Evolutionary conservation across 2,329 filamentous ascomycete genomes (phyloP).

Genomic region (Westerdykella ornata): DNA sequence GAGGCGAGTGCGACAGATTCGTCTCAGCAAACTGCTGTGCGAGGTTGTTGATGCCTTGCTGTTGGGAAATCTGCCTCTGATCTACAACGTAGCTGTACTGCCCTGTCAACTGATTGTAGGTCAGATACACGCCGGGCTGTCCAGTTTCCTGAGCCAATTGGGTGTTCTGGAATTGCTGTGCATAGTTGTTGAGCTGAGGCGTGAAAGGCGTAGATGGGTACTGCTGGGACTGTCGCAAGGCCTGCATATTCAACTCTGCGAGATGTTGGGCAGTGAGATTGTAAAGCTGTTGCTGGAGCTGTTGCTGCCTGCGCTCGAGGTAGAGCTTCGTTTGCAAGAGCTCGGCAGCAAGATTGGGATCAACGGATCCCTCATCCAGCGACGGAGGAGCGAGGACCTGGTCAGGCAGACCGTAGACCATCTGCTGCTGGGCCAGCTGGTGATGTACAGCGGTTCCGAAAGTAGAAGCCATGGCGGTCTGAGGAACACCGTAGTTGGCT

Average conservation of each 20-base stretch:
- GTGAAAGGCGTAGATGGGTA: slow-evolving; percentile 48
- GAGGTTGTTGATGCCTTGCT: slow-evolving; percentile 21
- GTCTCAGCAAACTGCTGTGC: slow-evolving; percentile 13
- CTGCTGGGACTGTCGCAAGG: slow-evolving; percentile 42
- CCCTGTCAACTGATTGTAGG: slow-evolving; percentile 80
- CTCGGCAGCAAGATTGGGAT: slow-evolving; percentile 80
- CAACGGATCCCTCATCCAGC: slow-evolving; percentile 65
- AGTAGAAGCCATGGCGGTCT: slow-evolving; percentile 53
- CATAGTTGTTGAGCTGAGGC: slow-evolving; percentile 53
- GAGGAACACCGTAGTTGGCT: slow-evolving; percentile 46
- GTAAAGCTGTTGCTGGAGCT: slow-evolving; percentile 86
- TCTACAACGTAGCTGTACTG: slow-evolving; percentile 78
- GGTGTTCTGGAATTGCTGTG: slow-evolving; percentile 60
- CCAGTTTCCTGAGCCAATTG: slow-evolving; percentile 59
- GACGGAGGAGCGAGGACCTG: slow-evolving; percentile 81
- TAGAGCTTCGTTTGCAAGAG: slow-evolving; percentile 87
- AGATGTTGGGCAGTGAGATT: slow-evolving; percentile 58
- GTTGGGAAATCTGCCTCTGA: slow-evolving; percentile 50
- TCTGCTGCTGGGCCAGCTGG: slow-evolving; percentile 43
- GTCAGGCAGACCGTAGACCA: slow-evolving; percentile 65
- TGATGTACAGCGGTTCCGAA: slow-evolving; percentile 43
- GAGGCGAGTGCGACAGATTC: slow-evolving; percentile 44
- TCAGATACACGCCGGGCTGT: slow-evolving; percentile 70
- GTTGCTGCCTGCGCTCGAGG: slow-evolving; percentile 88
- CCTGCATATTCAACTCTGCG: slow-evolving; percentile 59